A percentile compares a stretch with the other conserved stretches of the same genome.
Evolutionary conservation across 352 stramenopile genomes (phyloP).

Genomic region (Phytopythium sindhum): DNA sequence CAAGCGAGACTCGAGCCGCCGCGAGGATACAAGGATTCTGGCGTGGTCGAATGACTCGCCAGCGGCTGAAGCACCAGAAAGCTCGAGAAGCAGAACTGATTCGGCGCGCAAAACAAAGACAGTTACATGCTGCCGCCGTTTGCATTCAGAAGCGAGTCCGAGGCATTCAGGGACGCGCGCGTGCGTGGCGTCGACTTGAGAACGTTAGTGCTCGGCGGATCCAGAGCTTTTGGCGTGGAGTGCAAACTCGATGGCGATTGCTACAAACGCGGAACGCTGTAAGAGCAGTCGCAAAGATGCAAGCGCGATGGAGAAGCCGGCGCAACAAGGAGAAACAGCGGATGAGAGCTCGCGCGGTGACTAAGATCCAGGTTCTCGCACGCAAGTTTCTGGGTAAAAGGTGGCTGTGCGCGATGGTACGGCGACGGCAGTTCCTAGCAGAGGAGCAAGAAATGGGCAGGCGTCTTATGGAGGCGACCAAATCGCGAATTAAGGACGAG

Average conservation of each 20-base stretch:
- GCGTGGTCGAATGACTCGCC: slow-evolving; percentile 35
- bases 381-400: slow-evolving; percentile 34
- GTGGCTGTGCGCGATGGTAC: slow-evolving; percentile 36
- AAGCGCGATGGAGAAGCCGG: slow-evolving; percentile 37
- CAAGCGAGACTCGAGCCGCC: slow-evolving; percentile 24
- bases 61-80: slow-evolving; percentile 38
- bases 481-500: slow-evolving; percentile 45
- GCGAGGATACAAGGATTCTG: slow-evolving; percentile 49
- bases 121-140: slow-evolving; percentile 32
- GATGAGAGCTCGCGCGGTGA: slow-evolving; percentile 17
- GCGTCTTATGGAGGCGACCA: slow-evolving; percentile 40
- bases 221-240: slow-evolving; percentile 53
- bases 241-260: slow-evolving; percentile 40
- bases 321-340: slow-evolving; percentile 25
- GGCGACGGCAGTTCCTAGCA: slow-evolving; percentile 42
- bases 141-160: slow-evolving; percentile 62
- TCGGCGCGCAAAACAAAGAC: slow-evolving; percentile 17
- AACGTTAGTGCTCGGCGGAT: slow-evolving; percentile 37
- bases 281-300: slow-evolving; percentile 45
- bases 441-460: slow-evolving; percentile 55
- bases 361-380: slow-evolving; percentile 35
- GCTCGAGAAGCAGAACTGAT: slow-evolving; percentile 25
- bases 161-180: slow-evolving; percentile 37
- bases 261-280: slow-evolving; percentile 38
- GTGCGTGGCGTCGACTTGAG: slow-evolving; percentile 40